phyloP scores from a whole-genome alignment of 192 early-diverging fungal genomes.

The Mortierella antarctica region DNA sequence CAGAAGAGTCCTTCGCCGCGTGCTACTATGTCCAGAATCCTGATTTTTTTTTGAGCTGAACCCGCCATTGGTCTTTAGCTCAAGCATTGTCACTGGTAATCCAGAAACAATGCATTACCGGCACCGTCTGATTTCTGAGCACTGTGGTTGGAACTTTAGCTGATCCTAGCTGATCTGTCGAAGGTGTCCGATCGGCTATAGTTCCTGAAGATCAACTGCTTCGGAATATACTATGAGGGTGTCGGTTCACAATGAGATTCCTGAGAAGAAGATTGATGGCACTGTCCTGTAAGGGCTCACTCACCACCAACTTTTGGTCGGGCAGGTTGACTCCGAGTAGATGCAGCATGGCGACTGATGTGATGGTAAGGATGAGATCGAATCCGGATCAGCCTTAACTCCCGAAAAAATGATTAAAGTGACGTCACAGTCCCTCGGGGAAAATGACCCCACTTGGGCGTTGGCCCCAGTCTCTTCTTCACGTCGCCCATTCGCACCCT shows the following conservation, averaged over 20 bases:
- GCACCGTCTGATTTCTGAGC: no score
- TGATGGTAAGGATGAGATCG: conserved; percentile 1
- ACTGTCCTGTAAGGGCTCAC: not conserved
- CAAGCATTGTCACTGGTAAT: no score
- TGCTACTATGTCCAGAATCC: not conserved
- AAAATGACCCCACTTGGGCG: no score
- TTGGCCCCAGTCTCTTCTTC: no score
- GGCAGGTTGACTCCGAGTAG: conserved; percentile 95
- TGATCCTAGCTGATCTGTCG: no score
- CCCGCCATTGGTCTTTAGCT: not conserved
- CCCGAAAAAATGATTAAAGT: not conserved
- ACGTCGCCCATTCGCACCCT: no score
- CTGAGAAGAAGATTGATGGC: not conserved
- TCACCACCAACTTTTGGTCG: conserved; percentile 83
- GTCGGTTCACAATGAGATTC: not conserved
- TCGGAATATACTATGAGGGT: not conserved
- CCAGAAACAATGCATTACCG: no score
- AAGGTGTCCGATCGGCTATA: not conserved
- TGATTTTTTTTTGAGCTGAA: not conserved
- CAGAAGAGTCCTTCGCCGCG: no score
- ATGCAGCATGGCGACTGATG: conserved; percentile 76
- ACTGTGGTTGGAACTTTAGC: no score
- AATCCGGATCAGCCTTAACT: not conserved
- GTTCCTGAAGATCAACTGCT: not conserved
- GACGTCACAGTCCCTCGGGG: no score